Percentiles rank a stretch among this genome's conserved stretches.
Conservation (phyloP, 2,329 filamentous ascomycete genomes). For the Fusarium sp. region DNA sequence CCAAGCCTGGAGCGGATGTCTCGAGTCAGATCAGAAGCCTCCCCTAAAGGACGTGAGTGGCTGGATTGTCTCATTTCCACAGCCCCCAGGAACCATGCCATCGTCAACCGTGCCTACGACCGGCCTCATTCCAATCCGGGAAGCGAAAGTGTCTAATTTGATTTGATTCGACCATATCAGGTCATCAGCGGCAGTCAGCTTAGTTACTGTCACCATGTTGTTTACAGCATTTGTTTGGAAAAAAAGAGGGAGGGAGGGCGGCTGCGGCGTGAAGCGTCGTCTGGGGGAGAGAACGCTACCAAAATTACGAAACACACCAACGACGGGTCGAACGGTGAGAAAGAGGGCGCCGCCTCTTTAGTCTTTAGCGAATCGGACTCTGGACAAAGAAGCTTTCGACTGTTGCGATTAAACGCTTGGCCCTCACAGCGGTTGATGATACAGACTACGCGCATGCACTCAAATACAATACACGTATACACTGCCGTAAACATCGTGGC, state of each 20-base stretch:
- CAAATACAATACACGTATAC: background rate
- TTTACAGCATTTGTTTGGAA: slow-evolving; percentile 30
- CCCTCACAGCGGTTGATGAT: slow-evolving; percentile 12
- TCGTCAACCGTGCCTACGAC: slow-evolving; percentile 4
- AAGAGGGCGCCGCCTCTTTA: slow-evolving; percentile 24
- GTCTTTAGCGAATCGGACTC: slow-evolving; percentile 24
- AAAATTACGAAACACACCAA: slow-evolving; percentile 30
- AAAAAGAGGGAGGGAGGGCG: slow-evolving; percentile 32
- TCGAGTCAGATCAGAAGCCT: slow-evolving; percentile 23
- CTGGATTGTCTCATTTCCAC: slow-evolving; percentile 32
- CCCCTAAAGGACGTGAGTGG: slow-evolving; percentile 26
- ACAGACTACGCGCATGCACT: background rate
- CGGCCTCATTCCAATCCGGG: slow-evolving; percentile 17
- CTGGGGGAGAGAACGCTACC: slow-evolving; percentile 11
- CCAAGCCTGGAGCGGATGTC: background rate
- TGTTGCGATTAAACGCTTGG: slow-evolving; percentile 6
- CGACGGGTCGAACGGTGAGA: slow-evolving; percentile 30
- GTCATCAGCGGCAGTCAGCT: background rate
- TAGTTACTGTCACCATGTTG: background rate
- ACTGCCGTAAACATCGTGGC: background rate
- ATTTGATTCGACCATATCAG: slow-evolving; percentile 19
- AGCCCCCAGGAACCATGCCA: slow-evolving; percentile 23
- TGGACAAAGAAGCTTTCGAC: slow-evolving; percentile 12
- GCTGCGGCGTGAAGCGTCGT: slow-evolving; percentile 17
- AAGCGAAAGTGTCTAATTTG: slow-evolving; percentile 39